A percentile compares a stretch with the other conserved stretches of the same genome.
These are phyloP conservation scores for Suillus fuscotomentosus DNA, from an alignment of 768 basidiomycete species.

Conservation along the genomic window DNA sequence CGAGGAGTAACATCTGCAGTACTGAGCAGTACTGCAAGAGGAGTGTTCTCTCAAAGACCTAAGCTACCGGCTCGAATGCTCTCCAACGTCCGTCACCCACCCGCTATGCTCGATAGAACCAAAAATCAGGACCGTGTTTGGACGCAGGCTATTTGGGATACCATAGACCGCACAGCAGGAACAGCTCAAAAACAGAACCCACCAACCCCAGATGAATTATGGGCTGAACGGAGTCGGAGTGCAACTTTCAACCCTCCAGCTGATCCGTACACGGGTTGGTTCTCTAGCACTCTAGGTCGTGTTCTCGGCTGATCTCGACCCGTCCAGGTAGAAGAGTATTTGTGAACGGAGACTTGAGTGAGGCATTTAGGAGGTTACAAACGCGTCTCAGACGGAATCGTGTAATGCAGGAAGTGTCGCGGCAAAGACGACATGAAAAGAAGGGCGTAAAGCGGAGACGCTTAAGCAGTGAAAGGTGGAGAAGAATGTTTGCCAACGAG, in stretches of 20 bases:
- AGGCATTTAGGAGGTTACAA: constrained; percentile 50
- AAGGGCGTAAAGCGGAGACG: constrained; percentile 77
- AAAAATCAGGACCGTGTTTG: background rate
- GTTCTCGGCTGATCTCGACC: constrained; percentile 8
- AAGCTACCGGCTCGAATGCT: background rate
- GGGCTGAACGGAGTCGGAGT: constrained; percentile 22
- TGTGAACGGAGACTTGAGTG: constrained; percentile 44
- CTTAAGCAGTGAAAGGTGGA: constrained; percentile 74
- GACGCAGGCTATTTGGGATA: background rate
- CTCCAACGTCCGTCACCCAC: background rate
- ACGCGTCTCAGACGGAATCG: constrained; percentile 52
- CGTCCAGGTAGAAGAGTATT: constrained; percentile 59
- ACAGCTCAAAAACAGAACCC: constrained; percentile 9
- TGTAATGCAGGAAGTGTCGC: constrained; percentile 48
- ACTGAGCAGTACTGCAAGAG: background rate
- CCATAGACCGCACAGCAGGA: constrained; percentile 4
- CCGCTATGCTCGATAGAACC: background rate
- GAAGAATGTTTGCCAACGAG: constrained; percentile 76
- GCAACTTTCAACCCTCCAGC: constrained; percentile 35
- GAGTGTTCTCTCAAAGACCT: background rate
- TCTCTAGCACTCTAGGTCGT: constrained; percentile 1
- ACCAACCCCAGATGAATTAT: constrained; percentile 37
- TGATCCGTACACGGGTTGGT: constrained; percentile 57
- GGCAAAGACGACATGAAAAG: constrained; percentile 72
- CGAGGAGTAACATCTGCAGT: background rate